A percentile compares a stretch with the other conserved stretches of the same genome.
Evolutionary conservation across 257 asterid species (phyloP).

Genomic region (Coffea canephora): DNA sequence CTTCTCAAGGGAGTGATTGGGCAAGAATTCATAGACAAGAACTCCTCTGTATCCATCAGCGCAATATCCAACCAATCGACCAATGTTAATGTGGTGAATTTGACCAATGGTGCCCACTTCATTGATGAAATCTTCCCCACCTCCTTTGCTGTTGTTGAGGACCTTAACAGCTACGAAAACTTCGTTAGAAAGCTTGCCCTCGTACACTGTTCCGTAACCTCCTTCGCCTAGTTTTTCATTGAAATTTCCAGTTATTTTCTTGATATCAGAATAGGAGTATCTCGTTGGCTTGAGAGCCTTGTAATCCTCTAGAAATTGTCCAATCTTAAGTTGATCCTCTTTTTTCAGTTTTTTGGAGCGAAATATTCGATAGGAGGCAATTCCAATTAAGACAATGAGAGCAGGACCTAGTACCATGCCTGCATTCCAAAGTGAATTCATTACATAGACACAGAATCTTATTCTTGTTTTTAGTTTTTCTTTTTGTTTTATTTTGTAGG

Average conservation of each 20-base stretch:
- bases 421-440: too few relatives aligned
- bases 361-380: not conserved
- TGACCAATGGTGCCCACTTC: too few relatives aligned
- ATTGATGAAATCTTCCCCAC: conserved; percentile 44
- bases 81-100: too few relatives aligned
- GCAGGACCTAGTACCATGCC: not conserved
- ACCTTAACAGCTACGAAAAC: conserved; percentile 39
- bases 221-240: conserved; percentile 42
- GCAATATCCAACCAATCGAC: too few relatives aligned
- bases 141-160: conserved; percentile 25
- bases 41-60: too few relatives aligned
- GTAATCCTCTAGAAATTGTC: conserved; percentile 16
- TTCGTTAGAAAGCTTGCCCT: conserved; percentile 36
- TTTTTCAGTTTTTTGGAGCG: not conserved
- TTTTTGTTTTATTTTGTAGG: too few relatives aligned
- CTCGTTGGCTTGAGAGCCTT: conserved; percentile 31
- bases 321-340: conserved; percentile 12
- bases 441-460: too few relatives aligned
- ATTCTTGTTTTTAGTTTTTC: too few relatives aligned
- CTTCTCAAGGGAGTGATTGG: too few relatives aligned
- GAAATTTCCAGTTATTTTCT: conserved; percentile 33
- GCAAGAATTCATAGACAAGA: too few relatives aligned
- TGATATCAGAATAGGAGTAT: conserved; percentile 35
- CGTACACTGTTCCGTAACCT: conserved; percentile 41
- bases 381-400: not conserved